Evolutionary conservation across 2,329 filamentous ascomycete genomes (phyloP), one percentile per base, ranked within the genome.

Genomic region (Phyllosticta capitalensis): DNA sequence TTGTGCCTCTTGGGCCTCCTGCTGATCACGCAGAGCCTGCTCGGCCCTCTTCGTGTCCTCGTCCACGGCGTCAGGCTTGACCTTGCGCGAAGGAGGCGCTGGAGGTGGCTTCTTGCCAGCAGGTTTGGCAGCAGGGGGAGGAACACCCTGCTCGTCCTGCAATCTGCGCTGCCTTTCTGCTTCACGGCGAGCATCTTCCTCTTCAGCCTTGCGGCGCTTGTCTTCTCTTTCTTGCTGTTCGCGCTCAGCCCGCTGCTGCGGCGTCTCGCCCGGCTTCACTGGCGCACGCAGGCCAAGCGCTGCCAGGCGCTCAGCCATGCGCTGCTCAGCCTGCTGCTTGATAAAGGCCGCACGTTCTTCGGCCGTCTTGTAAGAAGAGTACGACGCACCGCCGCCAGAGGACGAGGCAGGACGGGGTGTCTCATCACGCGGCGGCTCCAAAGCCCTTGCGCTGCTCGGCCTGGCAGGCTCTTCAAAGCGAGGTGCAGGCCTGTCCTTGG

Each of bases 281-380:
- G 89, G 87, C 28, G 90, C 85, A 72, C 90, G 95, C 70, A 99
- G 88, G 38, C 94, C 94, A 62, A 97, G 83, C 53, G 92, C 92
- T 62, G 94, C 94, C 67, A 99, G 83, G 62, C 94, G 87, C 73
- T 97, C 94, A 38, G 94, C 92, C 88, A 99, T 97, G 61, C 92
- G 89, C 70, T 92, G 90, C 72, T 97, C 92, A 9, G 94, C 95
- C 72, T 96, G 92, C 72, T 96, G 92, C 72, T 95, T 95, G 69
- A 97, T 96, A 68, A 95, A 96, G 5, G 92, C 91, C 38, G 95
- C 91, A 59, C 94, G 85, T 68, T 99, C 92, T 73, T 97, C 92
- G 0, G 92, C 88, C 0, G 92, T 96, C 74, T 89, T 90, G 72
- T 94, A 95, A 4, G 90, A 83, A 2, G 89, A 82, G 69, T 95